Evolutionary conservation across 2,329 filamentous ascomycete genomes (phyloP).

Genomic region (Epichloe sp.): DNA sequence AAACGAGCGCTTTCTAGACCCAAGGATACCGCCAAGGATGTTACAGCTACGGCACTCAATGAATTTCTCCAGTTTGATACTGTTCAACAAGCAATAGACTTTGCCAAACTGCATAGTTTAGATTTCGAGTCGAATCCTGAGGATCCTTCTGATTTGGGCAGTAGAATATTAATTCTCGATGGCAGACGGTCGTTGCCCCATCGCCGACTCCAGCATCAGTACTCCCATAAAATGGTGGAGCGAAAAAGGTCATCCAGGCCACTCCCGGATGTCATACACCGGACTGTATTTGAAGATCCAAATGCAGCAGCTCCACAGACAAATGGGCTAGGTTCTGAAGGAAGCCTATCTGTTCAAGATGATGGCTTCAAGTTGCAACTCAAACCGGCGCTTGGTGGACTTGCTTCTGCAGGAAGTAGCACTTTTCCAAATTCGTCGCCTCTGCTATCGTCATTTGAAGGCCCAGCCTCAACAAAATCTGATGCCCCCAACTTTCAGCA

Average conservation of each 20-base stretch:
- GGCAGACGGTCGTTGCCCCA: slow-evolving; percentile 31
- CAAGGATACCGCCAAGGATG: slow-evolving; percentile 44
- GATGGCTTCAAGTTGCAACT: background rate
- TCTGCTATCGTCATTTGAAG: background rate
- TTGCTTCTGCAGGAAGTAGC: background rate
- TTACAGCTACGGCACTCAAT: slow-evolving; percentile 44
- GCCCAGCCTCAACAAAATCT: background rate
- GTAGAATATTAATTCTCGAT: slow-evolving; percentile 31
- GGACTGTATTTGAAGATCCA: slow-evolving; percentile 32
- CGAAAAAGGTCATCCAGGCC: slow-evolving; percentile 40
- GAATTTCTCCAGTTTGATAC: slow-evolving; percentile 53
- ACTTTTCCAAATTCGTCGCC: background rate
- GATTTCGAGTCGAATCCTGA: slow-evolving; percentile 30
- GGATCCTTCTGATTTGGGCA: slow-evolving; percentile 20
- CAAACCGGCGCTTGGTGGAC: background rate
- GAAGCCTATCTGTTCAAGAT: slow-evolving; percentile 18
- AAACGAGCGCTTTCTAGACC: slow-evolving; percentile 42
- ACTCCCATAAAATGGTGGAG: slow-evolving; percentile 45
- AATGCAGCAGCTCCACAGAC: background rate
- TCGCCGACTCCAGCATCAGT: slow-evolving; percentile 39
- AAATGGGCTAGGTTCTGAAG: slow-evolving; percentile 11
- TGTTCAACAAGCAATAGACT: slow-evolving; percentile 50
- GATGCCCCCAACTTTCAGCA: background rate
- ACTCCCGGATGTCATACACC: slow-evolving; percentile 42
- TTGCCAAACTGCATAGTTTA: slow-evolving; percentile 46